These are phyloP conservation scores for Blastomyces silverae DNA, from an alignment of 2,329 filamentous ascomycete genomes.

Conservation along the genomic window DNA sequence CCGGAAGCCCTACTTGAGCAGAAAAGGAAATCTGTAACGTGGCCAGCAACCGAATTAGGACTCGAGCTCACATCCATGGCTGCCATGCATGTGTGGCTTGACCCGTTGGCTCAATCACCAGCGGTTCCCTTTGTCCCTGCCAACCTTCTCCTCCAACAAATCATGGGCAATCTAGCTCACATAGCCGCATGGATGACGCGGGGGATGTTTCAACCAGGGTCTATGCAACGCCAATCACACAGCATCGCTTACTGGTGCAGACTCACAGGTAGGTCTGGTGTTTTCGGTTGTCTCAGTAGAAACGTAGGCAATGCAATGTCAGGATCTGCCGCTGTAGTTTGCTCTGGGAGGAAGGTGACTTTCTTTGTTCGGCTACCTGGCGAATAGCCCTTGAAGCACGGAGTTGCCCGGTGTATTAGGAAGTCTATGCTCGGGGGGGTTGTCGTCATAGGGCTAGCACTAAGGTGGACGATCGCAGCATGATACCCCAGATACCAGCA, in stretches of 20 bases:
- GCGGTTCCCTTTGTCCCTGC: not conserved
- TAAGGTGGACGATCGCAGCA: not conserved
- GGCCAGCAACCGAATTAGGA: not conserved
- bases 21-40: constrained; percentile 6
- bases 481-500: not conserved
- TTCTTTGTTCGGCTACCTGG: not conserved
- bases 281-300: not conserved
- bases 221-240: not conserved
- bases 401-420: not conserved
- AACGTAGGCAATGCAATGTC: not conserved
- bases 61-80: not conserved
- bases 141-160: not conserved
- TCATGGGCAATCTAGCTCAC: not conserved
- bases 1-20: not conserved
- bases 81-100: not conserved
- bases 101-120: not conserved
- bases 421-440: too few relatives aligned
- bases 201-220: not conserved
- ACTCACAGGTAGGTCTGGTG: not conserved
- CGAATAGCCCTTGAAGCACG: not conserved
- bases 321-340: not conserved
- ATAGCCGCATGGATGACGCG: not conserved
- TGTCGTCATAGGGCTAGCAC: not conserved
- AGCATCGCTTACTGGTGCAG: not conserved
- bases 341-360: not conserved